Conservation (phyloP, 1,284 basidiomycete genomes). For the Cutaneotrichosporon arboriforme region DNA sequence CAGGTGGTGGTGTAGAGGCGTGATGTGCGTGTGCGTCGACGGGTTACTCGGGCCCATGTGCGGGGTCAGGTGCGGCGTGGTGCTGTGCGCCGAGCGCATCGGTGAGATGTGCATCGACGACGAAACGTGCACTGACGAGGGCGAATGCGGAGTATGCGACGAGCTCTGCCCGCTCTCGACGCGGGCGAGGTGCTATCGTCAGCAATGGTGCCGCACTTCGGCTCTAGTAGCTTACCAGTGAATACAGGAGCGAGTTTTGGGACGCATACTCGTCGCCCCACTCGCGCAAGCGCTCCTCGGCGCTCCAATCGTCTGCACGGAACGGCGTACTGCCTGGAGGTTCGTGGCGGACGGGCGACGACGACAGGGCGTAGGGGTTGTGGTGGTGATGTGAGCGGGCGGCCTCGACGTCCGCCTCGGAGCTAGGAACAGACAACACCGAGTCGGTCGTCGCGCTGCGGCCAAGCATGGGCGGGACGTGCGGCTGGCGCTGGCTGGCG, state of each 20-base stretch:
- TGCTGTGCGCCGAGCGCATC: not conserved
- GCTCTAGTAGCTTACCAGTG: constrained; percentile 11
- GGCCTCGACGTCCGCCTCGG: constrained; percentile 4
- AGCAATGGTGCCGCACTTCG: too few relatives aligned
- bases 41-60: not conserved
- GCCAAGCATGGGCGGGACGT: not conserved
- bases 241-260: constrained; percentile 18
- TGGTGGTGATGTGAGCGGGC: not conserved
- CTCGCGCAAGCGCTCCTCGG: constrained; percentile 18
- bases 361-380: constrained; percentile 6
- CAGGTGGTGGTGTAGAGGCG: not conserved
- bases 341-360: constrained; percentile 17
- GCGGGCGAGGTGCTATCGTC: constrained; percentile 7
- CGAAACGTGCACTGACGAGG: not conserved
- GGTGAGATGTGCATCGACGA: not conserved
- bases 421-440: not conserved
- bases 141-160: too few relatives aligned
- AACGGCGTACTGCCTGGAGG: constrained; percentile 16
- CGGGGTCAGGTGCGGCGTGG: not conserved
- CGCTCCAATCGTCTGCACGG: constrained; percentile 15
- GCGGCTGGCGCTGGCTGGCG: not conserved
- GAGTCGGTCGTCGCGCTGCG: not conserved
- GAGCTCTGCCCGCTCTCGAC: constrained; percentile 1
- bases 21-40: not conserved
- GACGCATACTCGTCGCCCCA: constrained; percentile 20